Conservation (phyloP, 805 yeast species). For the Lipomyces anomalus region DNA sequence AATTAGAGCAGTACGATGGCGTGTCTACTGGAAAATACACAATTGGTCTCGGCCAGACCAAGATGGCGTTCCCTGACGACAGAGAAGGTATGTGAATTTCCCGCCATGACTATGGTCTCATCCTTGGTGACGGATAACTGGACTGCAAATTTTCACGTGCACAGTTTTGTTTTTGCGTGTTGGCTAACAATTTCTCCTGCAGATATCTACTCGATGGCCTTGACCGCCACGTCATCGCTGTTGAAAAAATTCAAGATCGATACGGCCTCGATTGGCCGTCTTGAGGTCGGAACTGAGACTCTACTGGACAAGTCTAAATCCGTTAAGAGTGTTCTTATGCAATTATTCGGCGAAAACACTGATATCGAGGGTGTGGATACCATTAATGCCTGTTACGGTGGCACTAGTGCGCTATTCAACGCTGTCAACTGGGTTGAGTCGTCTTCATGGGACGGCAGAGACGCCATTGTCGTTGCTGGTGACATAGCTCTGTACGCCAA, state of each 20-base stretch:
- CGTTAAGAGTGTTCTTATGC: slow-evolving; percentile 92
- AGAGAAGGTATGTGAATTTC: slow-evolving; percentile 49
- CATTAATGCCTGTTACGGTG: slow-evolving; percentile 97
- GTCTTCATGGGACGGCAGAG: slow-evolving; percentile 95
- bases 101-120: background rate
- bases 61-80: slow-evolving; percentile 95
- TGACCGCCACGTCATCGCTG: slow-evolving; percentile 78
- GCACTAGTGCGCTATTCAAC: slow-evolving; percentile 91
- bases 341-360: slow-evolving; percentile 77
- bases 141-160: background rate
- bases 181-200: background rate
- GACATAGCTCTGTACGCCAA: slow-evolving; percentile 96
- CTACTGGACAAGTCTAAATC: slow-evolving; percentile 94
- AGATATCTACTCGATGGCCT: slow-evolving; percentile 88
- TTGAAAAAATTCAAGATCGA: slow-evolving; percentile 79
- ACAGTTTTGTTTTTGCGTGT: background rate
- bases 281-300: slow-evolving; percentile 98
- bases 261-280: slow-evolving; percentile 75
- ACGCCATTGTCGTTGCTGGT: slow-evolving; percentile 94
- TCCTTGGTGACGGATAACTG: background rate
- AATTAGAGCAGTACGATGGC: slow-evolving; percentile 75
- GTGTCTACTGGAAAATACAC: slow-evolving; percentile 95
- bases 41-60: slow-evolving; percentile 97
- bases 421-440: slow-evolving; percentile 95
- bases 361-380: slow-evolving; percentile 97